Percentiles rank a stretch among this genome's conserved stretches.
Conservation (phyloP, 139 green algal genomes). For the Zygnema cylindricum region DNA sequence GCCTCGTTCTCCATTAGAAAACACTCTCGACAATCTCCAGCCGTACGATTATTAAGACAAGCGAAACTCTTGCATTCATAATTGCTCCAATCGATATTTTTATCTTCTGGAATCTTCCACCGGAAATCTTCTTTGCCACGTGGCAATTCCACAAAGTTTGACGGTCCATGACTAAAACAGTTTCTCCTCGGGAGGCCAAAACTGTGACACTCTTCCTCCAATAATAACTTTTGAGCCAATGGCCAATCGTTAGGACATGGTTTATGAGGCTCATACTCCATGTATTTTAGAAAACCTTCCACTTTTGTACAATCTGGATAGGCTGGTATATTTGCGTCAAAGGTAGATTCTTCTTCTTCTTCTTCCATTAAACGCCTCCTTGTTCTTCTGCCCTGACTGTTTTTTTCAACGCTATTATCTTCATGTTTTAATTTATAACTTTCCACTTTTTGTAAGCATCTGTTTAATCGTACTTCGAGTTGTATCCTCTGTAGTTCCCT, state of each 20-base stretch:
- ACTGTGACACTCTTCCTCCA: not conserved
- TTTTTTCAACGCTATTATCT: too few species aligned
- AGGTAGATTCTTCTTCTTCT: not conserved
- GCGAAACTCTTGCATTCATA: slow-evolving; percentile 5
- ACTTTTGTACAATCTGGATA: not conserved
- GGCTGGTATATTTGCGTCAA: not conserved
- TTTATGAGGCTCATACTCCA: not conserved
- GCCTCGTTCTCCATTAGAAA: not conserved
- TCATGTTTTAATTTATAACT: too few species aligned
- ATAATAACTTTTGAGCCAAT: not conserved
- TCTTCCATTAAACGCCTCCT: not conserved
- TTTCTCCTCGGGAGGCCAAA: not conserved
- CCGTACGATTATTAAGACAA: slow-evolving; percentile 1
- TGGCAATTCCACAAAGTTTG: not conserved
- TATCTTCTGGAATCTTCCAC: not conserved
- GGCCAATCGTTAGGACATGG: not conserved
- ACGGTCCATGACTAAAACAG: not conserved
- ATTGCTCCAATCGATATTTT: not conserved
- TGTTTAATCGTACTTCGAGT: not conserved
- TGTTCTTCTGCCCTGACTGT: not conserved
- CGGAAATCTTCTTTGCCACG: not conserved
- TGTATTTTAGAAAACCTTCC: not conserved
- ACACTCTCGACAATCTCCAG: not conserved
- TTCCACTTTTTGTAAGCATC: not conserved
- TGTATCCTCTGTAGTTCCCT: not conserved